phyloP scores from a whole-genome alignment of 768 basidiomycete genomes.

The Mycena chlorophos region DNA sequence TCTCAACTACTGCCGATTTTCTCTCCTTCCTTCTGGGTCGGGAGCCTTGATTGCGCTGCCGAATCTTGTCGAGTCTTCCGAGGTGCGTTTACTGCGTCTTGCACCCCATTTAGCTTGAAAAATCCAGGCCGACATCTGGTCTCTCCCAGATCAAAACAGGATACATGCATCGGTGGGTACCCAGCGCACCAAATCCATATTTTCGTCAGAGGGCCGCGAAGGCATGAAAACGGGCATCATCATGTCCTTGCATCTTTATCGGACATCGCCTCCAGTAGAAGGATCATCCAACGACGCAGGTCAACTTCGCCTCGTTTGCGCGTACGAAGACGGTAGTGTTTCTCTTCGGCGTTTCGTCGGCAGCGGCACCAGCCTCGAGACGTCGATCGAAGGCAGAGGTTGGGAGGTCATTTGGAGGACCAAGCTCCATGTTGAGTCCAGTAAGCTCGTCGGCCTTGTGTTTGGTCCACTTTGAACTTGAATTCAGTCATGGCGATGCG shows the following conservation, averaged over 20 bases:
- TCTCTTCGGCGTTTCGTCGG: slow-evolving; percentile 55
- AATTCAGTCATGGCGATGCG: slow-evolving; percentile 82
- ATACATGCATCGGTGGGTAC: slow-evolving; percentile 87
- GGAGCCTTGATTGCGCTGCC: slow-evolving; percentile 75
- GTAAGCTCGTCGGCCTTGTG: slow-evolving; percentile 39
- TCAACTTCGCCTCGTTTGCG: slow-evolving; percentile 64
- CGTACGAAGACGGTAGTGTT: slow-evolving; percentile 90
- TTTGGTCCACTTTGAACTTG: background rate
- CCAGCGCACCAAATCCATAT: slow-evolving; percentile 36
- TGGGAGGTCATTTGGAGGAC: slow-evolving; percentile 72
- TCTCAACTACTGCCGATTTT: slow-evolving; percentile 91
- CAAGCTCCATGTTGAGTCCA: slow-evolving; percentile 71
- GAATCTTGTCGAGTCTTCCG: slow-evolving; percentile 84
- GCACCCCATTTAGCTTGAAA: slow-evolving; percentile 2
- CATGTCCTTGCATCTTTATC: slow-evolving; percentile 81
- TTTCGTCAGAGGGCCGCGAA: slow-evolving; percentile 48
- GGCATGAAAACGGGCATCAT: slow-evolving; percentile 70
- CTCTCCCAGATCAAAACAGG: slow-evolving; percentile 63
- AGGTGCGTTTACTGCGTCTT: slow-evolving; percentile 44
- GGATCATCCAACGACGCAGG: slow-evolving; percentile 33
- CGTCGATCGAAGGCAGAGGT: slow-evolving; percentile 67
- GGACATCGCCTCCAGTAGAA: slow-evolving; percentile 18
- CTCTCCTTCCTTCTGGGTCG: slow-evolving; percentile 47
- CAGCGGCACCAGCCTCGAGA: slow-evolving; percentile 35
- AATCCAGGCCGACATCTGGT: slow-evolving; percentile 83